These are phyloP conservation scores for Endoconidiophora laricicola DNA, from an alignment of 2,329 filamentous ascomycete species.

Conservation along the genomic window DNA sequence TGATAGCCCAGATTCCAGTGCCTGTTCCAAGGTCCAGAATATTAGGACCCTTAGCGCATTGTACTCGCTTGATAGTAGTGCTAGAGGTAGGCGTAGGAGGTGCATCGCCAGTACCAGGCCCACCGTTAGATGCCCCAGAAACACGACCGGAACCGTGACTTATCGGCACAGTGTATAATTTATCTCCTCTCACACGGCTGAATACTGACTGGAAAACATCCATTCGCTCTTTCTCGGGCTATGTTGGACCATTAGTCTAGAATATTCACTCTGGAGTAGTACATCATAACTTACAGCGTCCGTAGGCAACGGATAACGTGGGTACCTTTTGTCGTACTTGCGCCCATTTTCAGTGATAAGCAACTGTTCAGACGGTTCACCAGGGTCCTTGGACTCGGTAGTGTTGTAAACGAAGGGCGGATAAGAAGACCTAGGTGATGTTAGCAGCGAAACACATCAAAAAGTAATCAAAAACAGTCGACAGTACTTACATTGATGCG, in stretches of 20 bases:
- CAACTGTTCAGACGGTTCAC: too few relatives aligned
- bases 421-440: too few relatives aligned
- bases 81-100: constrained; percentile 4
- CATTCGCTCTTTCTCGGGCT: constrained; percentile 59
- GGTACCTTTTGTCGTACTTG: constrained; percentile 39
- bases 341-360: too few relatives aligned
- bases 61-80: constrained; percentile 4
- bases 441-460: too few relatives aligned
- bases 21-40: constrained; percentile 63
- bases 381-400: too few relatives aligned
- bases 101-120: neutral
- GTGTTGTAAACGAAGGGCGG: too few relatives aligned
- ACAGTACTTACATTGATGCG: too few relatives aligned
- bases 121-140: neutral
- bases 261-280: constrained; percentile 13
- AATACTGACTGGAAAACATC: constrained; percentile 74
- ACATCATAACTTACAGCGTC: constrained; percentile 41
- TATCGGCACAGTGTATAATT: constrained; percentile 10
- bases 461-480: too few relatives aligned
- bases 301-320: constrained; percentile 49
- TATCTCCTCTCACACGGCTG: constrained; percentile 9
- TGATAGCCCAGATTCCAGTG: constrained; percentile 81
- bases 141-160: neutral
- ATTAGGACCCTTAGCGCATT: constrained; percentile 16
- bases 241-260: constrained; percentile 12